Evolutionary conservation across 345 rosid species (phyloP), one percentile per base, ranked within the genome.

Genomic region (Erodium maritimum): DNA sequence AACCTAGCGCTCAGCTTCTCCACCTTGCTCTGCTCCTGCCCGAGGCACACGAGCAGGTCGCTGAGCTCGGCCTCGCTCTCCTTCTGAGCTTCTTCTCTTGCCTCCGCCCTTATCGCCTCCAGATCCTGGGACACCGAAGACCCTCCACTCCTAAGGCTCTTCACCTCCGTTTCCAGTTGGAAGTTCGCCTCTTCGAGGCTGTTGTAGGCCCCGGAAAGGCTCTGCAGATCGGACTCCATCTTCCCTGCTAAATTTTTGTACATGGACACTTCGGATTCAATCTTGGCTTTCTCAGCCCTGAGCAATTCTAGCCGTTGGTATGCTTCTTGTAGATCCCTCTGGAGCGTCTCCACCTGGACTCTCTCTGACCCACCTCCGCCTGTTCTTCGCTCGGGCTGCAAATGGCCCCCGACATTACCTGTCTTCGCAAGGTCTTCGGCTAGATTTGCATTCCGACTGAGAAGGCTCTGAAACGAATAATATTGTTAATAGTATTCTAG

Each of bases 21-120:
- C 64, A 87, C 99, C 76, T 77, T 85, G 71, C 95, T 94, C 78
- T 90, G 97, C 52, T 94, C 99, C 72, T 94, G 97, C 0, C 99
- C 99, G 0, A 94, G 86, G 75, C 99, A 94, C 17, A 94, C 99
- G 2, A 94, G 81, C 79, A 94, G 76, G 73, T 94, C 99, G 13
- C 79, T 94, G 68, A 94, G 73, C 64, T 94, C 99, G 9, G 72
- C 91, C 71, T 94, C 99, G 16, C 93, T 88, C 75, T 93, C 99
- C 73, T 84, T 91, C 83, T 74, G 90, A 14, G 96, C 96, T 77
- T 93, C 99, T 65, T 90, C 96, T 77, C 88, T 79, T 5, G 91
- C 97, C 67, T 83, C 96, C 14, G 78, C 97, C 61, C 77, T 90
- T 12, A 85, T 67, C 0, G 77, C 83, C 74, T 83, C 93, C 1